Conservation (phyloP, 768 basidiomycete species). For the Gautieria morchelliformis region DNA sequence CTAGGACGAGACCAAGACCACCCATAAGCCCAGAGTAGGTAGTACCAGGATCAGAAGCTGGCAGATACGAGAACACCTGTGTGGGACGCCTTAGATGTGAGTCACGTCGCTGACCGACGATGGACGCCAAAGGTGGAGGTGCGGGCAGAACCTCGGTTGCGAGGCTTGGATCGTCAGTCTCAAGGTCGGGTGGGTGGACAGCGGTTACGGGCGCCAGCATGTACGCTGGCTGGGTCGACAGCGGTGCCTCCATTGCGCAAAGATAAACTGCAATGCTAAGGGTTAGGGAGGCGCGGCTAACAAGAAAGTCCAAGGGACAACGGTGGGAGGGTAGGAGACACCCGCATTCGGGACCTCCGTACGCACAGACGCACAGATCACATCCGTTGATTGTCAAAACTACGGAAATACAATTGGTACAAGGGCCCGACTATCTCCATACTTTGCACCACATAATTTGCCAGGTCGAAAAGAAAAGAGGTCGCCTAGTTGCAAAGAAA, state of each 20-base stretch:
- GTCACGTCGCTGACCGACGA: slow-evolving; percentile 62
- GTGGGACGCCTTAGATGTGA: slow-evolving; percentile 55
- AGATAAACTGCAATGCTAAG: neutral
- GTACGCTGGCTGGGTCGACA: slow-evolving; percentile 61
- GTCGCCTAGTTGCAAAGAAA: no score
- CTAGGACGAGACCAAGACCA: slow-evolving; percentile 37
- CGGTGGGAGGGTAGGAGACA: neutral
- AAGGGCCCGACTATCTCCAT: neutral
- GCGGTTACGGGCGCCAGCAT: slow-evolving; percentile 65
- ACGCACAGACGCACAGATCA: neutral
- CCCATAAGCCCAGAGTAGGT: slow-evolving; percentile 75
- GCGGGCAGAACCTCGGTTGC: slow-evolving; percentile 89
- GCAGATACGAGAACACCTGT: slow-evolving; percentile 67
- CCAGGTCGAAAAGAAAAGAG: no score
- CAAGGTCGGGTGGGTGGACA: slow-evolving; percentile 70
- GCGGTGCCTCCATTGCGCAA: slow-evolving; percentile 46
- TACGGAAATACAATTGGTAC: neutral
- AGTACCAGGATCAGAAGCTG: slow-evolving; percentile 76
- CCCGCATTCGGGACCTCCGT: neutral
- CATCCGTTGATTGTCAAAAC: neutral
- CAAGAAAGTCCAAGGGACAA: neutral
- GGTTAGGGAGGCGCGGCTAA: neutral
- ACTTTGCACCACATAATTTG: no score
- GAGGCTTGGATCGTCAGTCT: slow-evolving; percentile 62
- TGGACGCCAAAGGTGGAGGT: slow-evolving; percentile 71